These are phyloP conservation scores for Aureobasidium sp. DNA, from an alignment of 2,329 filamentous ascomycete species.

Conservation along the genomic window DNA sequence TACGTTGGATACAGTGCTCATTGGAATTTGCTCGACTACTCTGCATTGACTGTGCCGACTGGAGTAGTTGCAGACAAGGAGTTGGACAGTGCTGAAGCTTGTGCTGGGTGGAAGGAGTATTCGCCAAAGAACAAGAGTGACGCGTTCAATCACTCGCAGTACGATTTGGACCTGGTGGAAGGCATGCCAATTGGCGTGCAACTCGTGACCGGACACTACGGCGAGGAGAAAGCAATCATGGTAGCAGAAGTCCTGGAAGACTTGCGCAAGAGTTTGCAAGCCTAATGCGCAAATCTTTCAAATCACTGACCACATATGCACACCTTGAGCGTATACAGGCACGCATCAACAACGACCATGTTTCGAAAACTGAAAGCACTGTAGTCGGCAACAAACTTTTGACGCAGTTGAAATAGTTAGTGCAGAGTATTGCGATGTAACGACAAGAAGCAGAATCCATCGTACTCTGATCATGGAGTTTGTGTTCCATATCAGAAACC, in stretches of 20 bases:
- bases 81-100: not conserved
- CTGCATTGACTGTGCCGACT: slow-evolving; percentile 33
- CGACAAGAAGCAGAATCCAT: too few relatives aligned
- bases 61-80: not conserved
- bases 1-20: slow-evolving; percentile 58
- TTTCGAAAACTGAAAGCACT: not conserved
- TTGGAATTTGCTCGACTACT: slow-evolving; percentile 35
- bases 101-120: not conserved
- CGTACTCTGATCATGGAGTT: not conserved
- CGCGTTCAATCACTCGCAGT: not conserved
- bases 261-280: not conserved
- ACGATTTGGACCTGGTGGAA: not conserved
- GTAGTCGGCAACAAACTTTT: not conserved
- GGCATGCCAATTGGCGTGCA: not conserved
- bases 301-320: not conserved
- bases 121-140: slow-evolving; percentile 4
- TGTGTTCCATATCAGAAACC: not conserved
- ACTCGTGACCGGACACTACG: not conserved
- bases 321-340: too few relatives aligned
- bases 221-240: slow-evolving; percentile 7
- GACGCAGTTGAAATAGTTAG: not conserved
- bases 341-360: not conserved
- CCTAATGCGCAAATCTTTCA: not conserved
- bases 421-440: not conserved
- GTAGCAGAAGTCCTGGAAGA: not conserved